phyloP scores from a whole-genome alignment of 129 eudicot species.

The Apium graveolens region DNA sequence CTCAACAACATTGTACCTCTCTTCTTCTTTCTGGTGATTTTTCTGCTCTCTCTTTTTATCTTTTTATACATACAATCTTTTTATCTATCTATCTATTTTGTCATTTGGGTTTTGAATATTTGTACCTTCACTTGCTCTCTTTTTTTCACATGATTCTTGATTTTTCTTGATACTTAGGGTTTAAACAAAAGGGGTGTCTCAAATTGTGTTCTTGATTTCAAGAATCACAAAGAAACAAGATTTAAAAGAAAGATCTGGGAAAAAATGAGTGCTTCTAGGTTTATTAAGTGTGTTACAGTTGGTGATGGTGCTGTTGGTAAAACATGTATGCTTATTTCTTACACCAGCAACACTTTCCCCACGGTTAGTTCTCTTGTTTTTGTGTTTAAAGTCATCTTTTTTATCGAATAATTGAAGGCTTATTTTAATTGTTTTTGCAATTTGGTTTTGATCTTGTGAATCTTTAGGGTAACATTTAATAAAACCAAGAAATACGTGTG shows the following conservation, averaged over 20 bases:
- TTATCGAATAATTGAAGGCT: background rate
- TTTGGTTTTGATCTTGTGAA: background rate
- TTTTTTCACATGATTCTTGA: background rate
- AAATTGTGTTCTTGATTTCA: background rate
- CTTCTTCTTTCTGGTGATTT: background rate
- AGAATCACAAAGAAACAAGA: background rate
- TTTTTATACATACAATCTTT: background rate
- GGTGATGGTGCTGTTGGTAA: constrained; percentile 99
- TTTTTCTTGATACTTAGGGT: background rate
- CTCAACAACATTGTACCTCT: background rate
- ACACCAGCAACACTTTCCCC: constrained; percentile 90
- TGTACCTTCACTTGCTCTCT: background rate
- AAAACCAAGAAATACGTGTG: background rate
- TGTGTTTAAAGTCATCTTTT: background rate
- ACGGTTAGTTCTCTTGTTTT: constrained; percentile 44
- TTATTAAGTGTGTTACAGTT: constrained; percentile 93
- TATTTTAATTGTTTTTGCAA: background rate
- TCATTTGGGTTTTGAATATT: background rate
- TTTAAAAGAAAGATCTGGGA: background rate
- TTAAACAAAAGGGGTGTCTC: background rate
- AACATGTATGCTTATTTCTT: constrained; percentile 95
- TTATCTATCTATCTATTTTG: background rate
- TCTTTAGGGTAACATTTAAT: background rate
- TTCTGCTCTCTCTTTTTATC: background rate
- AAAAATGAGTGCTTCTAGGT: constrained; percentile 50